A percentile compares a stretch with the other conserved stretches of the same genome.
These are phyloP conservation scores for Amauroascus niger DNA, from an alignment of 2,329 filamentous ascomycete genomes.

Conservation along the genomic window DNA sequence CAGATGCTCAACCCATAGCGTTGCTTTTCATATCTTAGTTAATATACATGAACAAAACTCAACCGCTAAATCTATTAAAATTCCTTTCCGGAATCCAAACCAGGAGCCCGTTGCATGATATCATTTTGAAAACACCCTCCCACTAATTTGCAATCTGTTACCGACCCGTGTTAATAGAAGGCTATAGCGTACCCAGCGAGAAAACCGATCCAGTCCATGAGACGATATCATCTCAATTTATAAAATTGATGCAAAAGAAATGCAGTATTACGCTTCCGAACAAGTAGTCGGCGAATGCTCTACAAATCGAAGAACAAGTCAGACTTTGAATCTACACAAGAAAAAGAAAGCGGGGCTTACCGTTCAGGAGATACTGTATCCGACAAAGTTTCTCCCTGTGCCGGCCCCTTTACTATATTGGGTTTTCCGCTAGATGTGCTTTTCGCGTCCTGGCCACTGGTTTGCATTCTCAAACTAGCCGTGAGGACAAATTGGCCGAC, in stretches of 20 bases:
- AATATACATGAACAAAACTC: background rate
- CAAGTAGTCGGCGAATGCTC: slow-evolving; percentile 92
- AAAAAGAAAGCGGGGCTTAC: slow-evolving; percentile 17
- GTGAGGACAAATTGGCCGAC: slow-evolving; percentile 97
- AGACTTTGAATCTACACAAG: background rate
- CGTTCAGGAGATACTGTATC: slow-evolving; percentile 33
- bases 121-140: background rate
- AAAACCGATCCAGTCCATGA: slow-evolving; percentile 10
- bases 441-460: slow-evolving; percentile 57
- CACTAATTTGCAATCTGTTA: background rate
- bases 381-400: background rate
- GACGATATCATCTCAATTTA: slow-evolving; percentile 58
- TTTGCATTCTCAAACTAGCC: slow-evolving; percentile 83
- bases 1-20: background rate
- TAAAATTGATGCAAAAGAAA: slow-evolving; percentile 99
- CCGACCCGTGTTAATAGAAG: background rate
- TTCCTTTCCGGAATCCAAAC: background rate
- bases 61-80: background rate
- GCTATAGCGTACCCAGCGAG: background rate
- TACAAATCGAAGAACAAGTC: slow-evolving; percentile 31
- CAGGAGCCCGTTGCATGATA: background rate
- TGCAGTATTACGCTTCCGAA: slow-evolving; percentile 92
- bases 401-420: slow-evolving; percentile 18
- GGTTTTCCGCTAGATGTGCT: slow-evolving; percentile 30
- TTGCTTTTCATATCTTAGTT: background rate